phyloP scores from a whole-genome alignment of 768 basidiomycete genomes.

The Russula vinacea region DNA sequence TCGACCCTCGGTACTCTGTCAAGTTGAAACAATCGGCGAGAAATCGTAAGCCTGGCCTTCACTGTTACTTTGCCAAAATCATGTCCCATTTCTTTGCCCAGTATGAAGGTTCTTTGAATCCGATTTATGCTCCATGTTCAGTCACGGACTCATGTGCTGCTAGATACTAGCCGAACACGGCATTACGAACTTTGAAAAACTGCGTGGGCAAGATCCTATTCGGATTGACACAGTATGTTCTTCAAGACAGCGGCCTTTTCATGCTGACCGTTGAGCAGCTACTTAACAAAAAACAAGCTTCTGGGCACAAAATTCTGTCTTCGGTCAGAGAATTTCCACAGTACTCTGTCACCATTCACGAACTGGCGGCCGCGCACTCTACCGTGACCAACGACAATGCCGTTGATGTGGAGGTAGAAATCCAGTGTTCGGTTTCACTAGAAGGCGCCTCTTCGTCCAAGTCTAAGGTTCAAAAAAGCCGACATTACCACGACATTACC shows the following conservation, averaged over 20 bases:
- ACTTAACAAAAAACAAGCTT: slow-evolving; percentile 27
- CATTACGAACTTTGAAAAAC: slow-evolving; percentile 55
- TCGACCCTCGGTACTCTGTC: slow-evolving; percentile 75
- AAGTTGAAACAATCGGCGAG: slow-evolving; percentile 88
- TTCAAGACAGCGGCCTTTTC: background rate
- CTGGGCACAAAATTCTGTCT: slow-evolving; percentile 61
- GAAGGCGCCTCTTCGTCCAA: slow-evolving; percentile 33
- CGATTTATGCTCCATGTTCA: slow-evolving; percentile 30
- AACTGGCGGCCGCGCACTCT: slow-evolving; percentile 43
- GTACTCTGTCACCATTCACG: slow-evolving; percentile 53
- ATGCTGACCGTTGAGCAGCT: slow-evolving; percentile 20
- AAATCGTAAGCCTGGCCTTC: slow-evolving; percentile 66
- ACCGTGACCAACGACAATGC: slow-evolving; percentile 44
- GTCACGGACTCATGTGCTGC: slow-evolving; percentile 4
- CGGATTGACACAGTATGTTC: slow-evolving; percentile 59
- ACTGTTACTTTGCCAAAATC: background rate
- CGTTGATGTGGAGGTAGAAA: slow-evolving; percentile 53
- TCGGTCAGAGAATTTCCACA: slow-evolving; percentile 61
- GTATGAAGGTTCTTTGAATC: slow-evolving; percentile 30
- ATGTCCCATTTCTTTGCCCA: slow-evolving; percentile 5
- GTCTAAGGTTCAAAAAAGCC: slow-evolving; percentile 45
- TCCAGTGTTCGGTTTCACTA: slow-evolving; percentile 53
- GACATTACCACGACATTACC: slow-evolving; percentile 58
- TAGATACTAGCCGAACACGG: slow-evolving; percentile 76
- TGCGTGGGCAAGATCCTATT: slow-evolving; percentile 55